These are phyloP conservation scores for Rhynchospora pubera DNA, from an alignment of 176 grass and related monocot genomes.

Conservation along the genomic window DNA sequence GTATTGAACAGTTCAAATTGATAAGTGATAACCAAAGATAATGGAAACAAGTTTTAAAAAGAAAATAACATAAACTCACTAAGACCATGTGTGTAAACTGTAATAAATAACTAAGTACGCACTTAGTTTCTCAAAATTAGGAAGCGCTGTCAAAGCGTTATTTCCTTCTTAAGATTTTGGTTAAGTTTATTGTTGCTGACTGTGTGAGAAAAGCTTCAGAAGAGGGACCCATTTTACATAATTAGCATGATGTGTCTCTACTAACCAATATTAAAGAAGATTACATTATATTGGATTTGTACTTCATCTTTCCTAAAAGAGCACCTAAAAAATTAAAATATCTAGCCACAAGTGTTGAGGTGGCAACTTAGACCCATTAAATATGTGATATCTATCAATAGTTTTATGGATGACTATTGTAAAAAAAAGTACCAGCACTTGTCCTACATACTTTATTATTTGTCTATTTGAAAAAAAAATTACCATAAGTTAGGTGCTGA, in stretches of 20 bases:
- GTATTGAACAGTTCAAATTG: too few relatives aligned
- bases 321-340: not conserved
- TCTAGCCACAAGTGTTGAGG: not conserved
- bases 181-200: not conserved
- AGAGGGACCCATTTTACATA: not conserved
- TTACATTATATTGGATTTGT: not conserved
- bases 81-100: not conserved
- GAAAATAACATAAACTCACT: not conserved
- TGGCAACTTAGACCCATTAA: not conserved
- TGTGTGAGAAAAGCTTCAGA: not conserved
- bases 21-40: not conserved
- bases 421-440: too few relatives aligned
- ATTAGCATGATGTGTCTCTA: not conserved
- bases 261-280: not conserved
- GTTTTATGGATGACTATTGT: too few relatives aligned
- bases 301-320: not conserved
- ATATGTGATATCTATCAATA: not conserved
- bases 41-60: not conserved
- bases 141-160: not conserved
- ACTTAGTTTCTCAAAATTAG: not conserved
- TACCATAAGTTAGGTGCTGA: constrained; percentile 3
- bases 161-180: not conserved
- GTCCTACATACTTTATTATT: not conserved
- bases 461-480: not conserved
- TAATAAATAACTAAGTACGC: not conserved